Evolutionary conservation across 2,329 filamentous ascomycete genomes (phyloP).

Genomic region (Pseudonectria foliicola): DNA sequence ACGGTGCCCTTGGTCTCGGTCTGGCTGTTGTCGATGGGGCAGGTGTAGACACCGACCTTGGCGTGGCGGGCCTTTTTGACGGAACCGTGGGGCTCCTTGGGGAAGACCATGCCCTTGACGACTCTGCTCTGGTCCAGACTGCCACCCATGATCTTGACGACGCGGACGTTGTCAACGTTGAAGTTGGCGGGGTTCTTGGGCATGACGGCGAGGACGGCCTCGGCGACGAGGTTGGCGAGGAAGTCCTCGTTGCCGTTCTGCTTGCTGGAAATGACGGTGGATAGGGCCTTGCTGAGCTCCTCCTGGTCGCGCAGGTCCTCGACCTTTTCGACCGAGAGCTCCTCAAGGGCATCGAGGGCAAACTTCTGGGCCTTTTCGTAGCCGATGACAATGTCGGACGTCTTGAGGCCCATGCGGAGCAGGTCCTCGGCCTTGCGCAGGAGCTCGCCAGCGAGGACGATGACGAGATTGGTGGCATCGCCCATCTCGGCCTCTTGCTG

Average conservation of each 20-base stretch:
- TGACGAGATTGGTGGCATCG: conserved; percentile 95
- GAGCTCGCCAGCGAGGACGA: conserved; percentile 89
- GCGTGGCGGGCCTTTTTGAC: conserved; percentile 88
- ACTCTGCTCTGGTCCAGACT: conserved; percentile 90
- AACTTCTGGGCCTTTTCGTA: conserved; percentile 93
- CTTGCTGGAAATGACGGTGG: conserved; percentile 93
- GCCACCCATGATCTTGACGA: conserved; percentile 99
- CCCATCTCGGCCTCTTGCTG: conserved; percentile 99
- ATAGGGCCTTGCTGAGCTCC: conserved; percentile 90
- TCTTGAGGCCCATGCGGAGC: conserved; percentile 93
- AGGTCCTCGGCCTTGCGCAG: conserved; percentile 96
- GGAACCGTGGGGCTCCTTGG: conserved; percentile 84
- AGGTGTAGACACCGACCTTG: conserved; percentile 95
- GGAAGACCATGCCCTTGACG: conserved; percentile 97
- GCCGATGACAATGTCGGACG: conserved; percentile 91
- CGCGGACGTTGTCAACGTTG: conserved; percentile 97
- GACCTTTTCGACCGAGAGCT: conserved; percentile 85
- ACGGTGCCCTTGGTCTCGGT: conserved; percentile 99
- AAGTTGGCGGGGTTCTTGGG: conserved; percentile 95
- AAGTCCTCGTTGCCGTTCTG: conserved; percentile 90
- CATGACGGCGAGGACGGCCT: conserved; percentile 77
- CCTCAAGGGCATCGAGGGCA: conserved; percentile 77
- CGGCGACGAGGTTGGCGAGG: conserved; percentile 78
- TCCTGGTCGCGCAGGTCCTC: conserved; percentile 71
- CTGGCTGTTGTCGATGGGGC: conserved; percentile 89